These are phyloP conservation scores for Sporothrix pallida DNA, from an alignment of 2,329 filamentous ascomycete species.

Conservation along the genomic window DNA sequence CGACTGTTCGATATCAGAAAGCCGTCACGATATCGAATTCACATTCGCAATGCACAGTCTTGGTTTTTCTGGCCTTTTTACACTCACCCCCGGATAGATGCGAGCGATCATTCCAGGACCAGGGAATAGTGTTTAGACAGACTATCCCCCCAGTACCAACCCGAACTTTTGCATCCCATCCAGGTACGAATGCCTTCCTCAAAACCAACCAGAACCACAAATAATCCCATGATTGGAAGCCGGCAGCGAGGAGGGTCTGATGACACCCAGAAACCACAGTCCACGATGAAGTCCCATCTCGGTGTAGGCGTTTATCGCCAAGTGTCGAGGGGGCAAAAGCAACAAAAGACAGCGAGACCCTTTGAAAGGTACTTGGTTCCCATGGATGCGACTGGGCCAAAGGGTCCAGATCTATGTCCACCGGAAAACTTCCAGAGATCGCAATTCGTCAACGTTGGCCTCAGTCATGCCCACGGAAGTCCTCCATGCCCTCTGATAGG, in stretches of 20 bases:
- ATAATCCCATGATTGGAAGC: neutral
- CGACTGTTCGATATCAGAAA: neutral
- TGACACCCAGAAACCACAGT: neutral
- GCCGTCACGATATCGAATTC: neutral
- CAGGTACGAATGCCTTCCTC: neutral
- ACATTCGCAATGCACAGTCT: neutral
- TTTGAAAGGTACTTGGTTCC: neutral
- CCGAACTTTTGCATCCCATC: neutral
- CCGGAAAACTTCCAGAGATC: slow-evolving; percentile 2
- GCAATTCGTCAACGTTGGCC: neutral
- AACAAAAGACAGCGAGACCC: no score
- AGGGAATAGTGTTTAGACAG: neutral
- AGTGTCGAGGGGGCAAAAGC: neutral
- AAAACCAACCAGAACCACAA: neutral
- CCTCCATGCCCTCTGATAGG: neutral
- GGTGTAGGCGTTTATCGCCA: neutral
- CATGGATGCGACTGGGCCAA: neutral
- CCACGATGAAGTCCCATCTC: neutral
- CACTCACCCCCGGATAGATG: slow-evolving; percentile 3
- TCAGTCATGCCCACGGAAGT: slow-evolving; percentile 20
- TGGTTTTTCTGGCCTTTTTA: neutral
- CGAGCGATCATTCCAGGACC: neutral
- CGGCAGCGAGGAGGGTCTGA: neutral
- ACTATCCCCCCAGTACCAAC: neutral
- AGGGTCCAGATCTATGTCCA: neutral